Evolutionary conservation across 768 basidiomycete genomes (phyloP), one percentile per base, ranked within the genome.

Genomic region (Suillus cothurnatus): DNA sequence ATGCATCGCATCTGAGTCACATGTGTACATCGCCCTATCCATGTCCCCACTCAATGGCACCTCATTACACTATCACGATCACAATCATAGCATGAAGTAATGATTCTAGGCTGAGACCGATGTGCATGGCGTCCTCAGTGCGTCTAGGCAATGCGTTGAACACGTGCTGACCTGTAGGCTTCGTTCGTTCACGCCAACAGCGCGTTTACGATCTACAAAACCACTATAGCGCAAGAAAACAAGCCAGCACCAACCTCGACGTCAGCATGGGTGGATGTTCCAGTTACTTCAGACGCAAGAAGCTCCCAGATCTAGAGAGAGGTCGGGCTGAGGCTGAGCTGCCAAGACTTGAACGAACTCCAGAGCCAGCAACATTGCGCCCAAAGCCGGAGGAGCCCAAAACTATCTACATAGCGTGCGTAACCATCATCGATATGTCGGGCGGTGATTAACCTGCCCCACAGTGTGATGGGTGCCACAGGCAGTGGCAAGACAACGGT

Each of bases 401-500:
- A 39, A 64, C 64, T 39, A 55, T 67, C n/a, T 65, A 64, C 64
- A 65, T 67, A 49, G 66, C 66, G 66, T 67, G 32, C 39, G 66
- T 65, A n/a, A n/a, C 23, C 21, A 59, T 65, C 23, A 43, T 39
- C 12, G 36, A 49, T 8, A 32, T 45, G 26, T 41, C 11, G 45
- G 43, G 57, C 39, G 38, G 36, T 56, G 32, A 43, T 57, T 61
- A 61, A 64, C 53, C 8, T 23, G 38, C 50, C 45, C 21, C 12
- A 61, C 55, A 69, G 68, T 31, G 50, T 69, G 19, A 69, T 69
- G 69, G 69, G 69, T 21, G 69, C 62, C 52, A 69, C 69, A 11
- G 69, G 69, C 19, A 70, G 64, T 39, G 69, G 69, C 21, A 69
- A 69, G 41, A 68, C 69, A 43, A 69, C 69, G 41, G 69, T 69